Evolutionary conservation across 805 yeast species (phyloP), one percentile per base, ranked within the genome.

Genomic region (Candida caryicola): DNA sequence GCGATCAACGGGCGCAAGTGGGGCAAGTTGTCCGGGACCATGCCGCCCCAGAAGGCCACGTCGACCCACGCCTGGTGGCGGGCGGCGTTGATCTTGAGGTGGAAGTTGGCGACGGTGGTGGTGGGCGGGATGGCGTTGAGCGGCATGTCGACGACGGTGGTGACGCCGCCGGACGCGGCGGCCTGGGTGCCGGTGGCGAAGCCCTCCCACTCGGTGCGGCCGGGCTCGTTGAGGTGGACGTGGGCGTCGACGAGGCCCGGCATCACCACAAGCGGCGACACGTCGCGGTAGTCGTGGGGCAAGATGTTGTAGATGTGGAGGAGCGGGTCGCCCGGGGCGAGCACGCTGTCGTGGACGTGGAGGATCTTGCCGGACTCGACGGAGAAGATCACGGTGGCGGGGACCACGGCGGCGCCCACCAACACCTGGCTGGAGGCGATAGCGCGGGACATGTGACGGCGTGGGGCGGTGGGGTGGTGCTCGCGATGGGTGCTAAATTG

Each of bases 131-230:
- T 81, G 3, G 96, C 96, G 61, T 90, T 90, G 55, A 90, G 67
- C 0, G 98, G 98, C 98, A 90, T 90, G 59, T 90, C 98, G 14
- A 90, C 76, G 14, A 90, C 95, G 0, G 96, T 89, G 17, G 98
- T 90, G 34, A 90, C 97, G 41, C 98, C 98, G 13, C 98, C 98
- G 9, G 90, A 74, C 0, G 95, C 95, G 0, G 97, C 97, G 2
- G 96, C 85, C 56, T 82, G 82, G 0, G 98, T 90, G 0, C 98
- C 98, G 0, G 95, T 84, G n/a, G 81, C 95, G 58, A 91, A 90
- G 1, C 98, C 98, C 62, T 90, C 98, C 98, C 98, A 90, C 45
- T 89, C 96, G 1, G 97, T 90, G 50, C 97, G 70, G n/a, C 98
- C 98, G 0, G 98, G 97, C 54, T 91, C 98, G 59, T 91, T 91